Conservation (phyloP, 441 rosid species). For the Croton setiger region DNA sequence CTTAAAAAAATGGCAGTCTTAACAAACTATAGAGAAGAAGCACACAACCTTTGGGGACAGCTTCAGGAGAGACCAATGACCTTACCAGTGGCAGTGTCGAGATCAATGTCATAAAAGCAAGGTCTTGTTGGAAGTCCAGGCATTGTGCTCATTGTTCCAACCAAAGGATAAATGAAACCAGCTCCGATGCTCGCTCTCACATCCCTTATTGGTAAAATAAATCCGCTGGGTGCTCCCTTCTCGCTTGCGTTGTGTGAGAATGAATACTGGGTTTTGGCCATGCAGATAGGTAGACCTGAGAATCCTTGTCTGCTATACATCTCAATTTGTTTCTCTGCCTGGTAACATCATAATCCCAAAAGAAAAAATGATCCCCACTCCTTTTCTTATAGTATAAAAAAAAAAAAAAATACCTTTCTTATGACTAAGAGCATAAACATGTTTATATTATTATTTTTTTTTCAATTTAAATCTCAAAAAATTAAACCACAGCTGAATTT, state of each 20-base stretch:
- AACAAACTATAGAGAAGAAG: neutral
- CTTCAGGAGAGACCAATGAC: conserved; percentile 77
- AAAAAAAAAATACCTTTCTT: neutral
- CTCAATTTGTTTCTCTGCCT: conserved; percentile 96
- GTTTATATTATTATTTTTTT: too few species aligned
- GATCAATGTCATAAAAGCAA: conserved; percentile 86
- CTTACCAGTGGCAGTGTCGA: conserved; percentile 71
- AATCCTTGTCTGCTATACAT: conserved; percentile 88
- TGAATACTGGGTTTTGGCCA: conserved; percentile 96
- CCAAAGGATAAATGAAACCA: conserved; percentile 89
- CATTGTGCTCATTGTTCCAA: conserved; percentile 97
- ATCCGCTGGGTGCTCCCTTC: conserved; percentile 90
- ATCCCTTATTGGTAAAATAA: conserved; percentile 76
- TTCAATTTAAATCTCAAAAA: neutral
- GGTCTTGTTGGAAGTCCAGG: conserved; percentile 98
- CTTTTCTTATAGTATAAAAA: neutral
- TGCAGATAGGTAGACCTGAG: conserved; percentile 79
- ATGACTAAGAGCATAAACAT: neutral
- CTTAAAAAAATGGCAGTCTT: neutral
- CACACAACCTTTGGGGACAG: neutral
- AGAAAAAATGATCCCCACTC: neutral
- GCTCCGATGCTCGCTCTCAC: conserved; percentile 96
- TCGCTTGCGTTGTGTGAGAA: conserved; percentile 69
- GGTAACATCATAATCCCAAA: conserved; percentile 12
- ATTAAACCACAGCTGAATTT: too few species aligned